Percentiles rank a stretch among this genome's conserved stretches.
phyloP scores from a whole-genome alignment of 2,329 filamentous ascomycete genomes.

The Domatiomyces catenatus region DNA sequence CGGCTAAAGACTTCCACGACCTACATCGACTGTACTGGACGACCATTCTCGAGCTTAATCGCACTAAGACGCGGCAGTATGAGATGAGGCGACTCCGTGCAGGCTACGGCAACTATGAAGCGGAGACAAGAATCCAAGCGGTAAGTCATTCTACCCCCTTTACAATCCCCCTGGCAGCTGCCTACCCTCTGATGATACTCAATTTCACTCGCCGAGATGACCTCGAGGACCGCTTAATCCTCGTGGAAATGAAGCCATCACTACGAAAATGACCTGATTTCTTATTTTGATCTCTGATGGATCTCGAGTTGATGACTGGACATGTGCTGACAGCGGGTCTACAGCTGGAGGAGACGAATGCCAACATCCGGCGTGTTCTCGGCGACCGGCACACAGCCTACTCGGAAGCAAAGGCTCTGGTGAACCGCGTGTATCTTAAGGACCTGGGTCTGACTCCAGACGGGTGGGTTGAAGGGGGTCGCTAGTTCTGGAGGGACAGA shows the following conservation, averaged over 20 bases:
- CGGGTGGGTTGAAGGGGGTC: not conserved
- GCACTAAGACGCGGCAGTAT: slow-evolving; percentile 58
- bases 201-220: slow-evolving; percentile 23
- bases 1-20: slow-evolving; percentile 84
- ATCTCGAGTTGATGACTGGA: not conserved
- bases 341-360: slow-evolving; percentile 8
- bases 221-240: slow-evolving; percentile 18
- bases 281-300: too few relatives aligned
- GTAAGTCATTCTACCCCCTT: slow-evolving; percentile 37
- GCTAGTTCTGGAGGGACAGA: not conserved
- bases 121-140: slow-evolving; percentile 44
- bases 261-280: not conserved
- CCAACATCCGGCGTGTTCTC: slow-evolving; percentile 7
- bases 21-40: slow-evolving; percentile 88
- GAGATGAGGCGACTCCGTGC: slow-evolving; percentile 55
- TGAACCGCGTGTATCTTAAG: not conserved
- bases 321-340: not conserved
- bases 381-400: slow-evolving; percentile 9
- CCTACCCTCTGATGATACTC: slow-evolving; percentile 15
- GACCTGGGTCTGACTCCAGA: not conserved
- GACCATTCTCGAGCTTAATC: slow-evolving; percentile 79
- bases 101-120: slow-evolving; percentile 59
- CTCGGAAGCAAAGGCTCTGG: slow-evolving; percentile 8
- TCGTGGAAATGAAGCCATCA: slow-evolving; percentile 12
- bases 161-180: not conserved